phyloP scores from a whole-genome alignment of 768 basidiomycete genomes.

The Cytidiella melzeri region DNA sequence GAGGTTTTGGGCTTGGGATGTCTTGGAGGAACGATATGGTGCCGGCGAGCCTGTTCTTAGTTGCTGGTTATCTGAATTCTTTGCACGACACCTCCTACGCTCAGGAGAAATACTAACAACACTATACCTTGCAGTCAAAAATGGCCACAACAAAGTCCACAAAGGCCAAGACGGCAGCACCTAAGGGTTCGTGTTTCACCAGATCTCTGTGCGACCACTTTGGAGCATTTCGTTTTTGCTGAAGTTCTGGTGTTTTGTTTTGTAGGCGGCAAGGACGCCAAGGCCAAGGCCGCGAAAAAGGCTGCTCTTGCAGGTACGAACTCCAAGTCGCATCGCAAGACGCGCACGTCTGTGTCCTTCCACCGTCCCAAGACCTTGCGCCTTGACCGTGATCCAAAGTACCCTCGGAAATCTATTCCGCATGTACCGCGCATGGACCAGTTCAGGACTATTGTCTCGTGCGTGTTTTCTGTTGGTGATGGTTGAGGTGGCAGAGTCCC shows the following conservation, averaged over 20 bases:
- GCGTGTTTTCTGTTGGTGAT: slow-evolving; percentile 29
- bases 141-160: slow-evolving; percentile 68
- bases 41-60: background rate
- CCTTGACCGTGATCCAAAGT: slow-evolving; percentile 78
- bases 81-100: background rate
- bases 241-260: background rate
- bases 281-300: slow-evolving; percentile 95
- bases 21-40: background rate
- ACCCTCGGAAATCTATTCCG: slow-evolving; percentile 91
- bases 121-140: slow-evolving; percentile 12
- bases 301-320: slow-evolving; percentile 87
- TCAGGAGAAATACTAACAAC: background rate
- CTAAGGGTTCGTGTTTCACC: slow-evolving; percentile 33
- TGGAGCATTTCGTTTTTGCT: background rate
- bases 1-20: background rate
- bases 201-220: background rate
- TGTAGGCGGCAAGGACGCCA: slow-evolving; percentile 37
- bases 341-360: slow-evolving; percentile 84
- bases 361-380: slow-evolving; percentile 92
- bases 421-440: slow-evolving; percentile 96
- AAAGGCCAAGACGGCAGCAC: slow-evolving; percentile 55
- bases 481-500: background rate
- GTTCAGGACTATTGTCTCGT: slow-evolving; percentile 90
- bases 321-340: slow-evolving; percentile 72
- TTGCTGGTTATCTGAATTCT: background rate